Evolutionary conservation across 2,329 filamentous ascomycete genomes (phyloP), one percentile per base, ranked within the genome.

Genomic region (Xylariaceae sp.): DNA sequence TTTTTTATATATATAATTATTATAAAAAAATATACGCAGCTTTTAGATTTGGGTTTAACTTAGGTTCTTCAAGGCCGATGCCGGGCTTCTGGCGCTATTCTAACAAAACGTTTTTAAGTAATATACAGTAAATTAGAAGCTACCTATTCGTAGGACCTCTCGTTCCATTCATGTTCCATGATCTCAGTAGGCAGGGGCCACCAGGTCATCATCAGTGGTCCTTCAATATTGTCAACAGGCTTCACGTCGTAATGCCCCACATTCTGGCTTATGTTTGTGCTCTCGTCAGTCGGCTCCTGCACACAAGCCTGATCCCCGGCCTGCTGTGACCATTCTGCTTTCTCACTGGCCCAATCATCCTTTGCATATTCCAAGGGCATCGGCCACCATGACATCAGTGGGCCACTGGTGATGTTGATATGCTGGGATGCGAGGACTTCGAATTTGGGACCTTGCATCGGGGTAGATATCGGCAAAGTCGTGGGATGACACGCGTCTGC

Each of bases 131-230:
- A n/a, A n/a, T n/a, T n/a, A n/a, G n/a, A n/a, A n/a, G n/a, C n/a
- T n/a, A n/a, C n/a, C n/a, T 33, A 63, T 47, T 63, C 60, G 51
- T 62, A 63, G 44, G 62, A 63, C n/a, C 48, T 39, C 37, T 62
- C 60, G 19, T 52, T 52, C 60, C 60, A 63, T 16, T 61, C 53
- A 21, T 57, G 45, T 34, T 55, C 50, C 21, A 55, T 16, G 14
- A 52, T 32, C 7, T 53, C 47, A 4, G 52, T 8, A 6, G 50
- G 44, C 33, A 45, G 34, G 12, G 58, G 58, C 58, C 58, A 61
- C 58, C 58, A 61, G 56, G 57, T 60, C 3, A 45, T 56, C 58
- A 61, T 61, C 17, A 60, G 10, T 2, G 49, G 40, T 1, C 58
- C 58, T 5, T 49, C 45, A 32, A 61, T 54, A n/a, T 42, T 22